phyloP scores from a whole-genome alignment of 306 rosid species.

The Vigna unguiculata region DNA sequence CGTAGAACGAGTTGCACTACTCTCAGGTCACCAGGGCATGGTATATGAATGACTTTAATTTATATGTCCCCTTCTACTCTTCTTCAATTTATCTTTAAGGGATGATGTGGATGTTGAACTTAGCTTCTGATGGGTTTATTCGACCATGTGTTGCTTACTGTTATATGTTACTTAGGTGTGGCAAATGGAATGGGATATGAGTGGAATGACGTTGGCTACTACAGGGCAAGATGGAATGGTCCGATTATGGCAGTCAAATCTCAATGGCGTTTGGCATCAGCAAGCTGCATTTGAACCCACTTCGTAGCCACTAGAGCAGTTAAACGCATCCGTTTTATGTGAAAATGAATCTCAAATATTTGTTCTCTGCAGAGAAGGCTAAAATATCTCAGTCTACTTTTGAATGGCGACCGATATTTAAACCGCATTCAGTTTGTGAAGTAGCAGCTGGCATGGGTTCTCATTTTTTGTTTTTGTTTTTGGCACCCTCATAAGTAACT shows the following conservation, averaged over 20 bases:
- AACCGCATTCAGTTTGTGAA: constrained; percentile 9
- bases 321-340: not conserved
- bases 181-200: constrained; percentile 98
- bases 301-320: constrained; percentile 50
- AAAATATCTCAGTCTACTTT: not conserved
- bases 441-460: constrained; percentile 27
- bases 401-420: constrained; percentile 8
- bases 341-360: constrained; percentile 11
- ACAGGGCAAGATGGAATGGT: constrained; percentile 81
- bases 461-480: not conserved
- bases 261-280: constrained; percentile 90
- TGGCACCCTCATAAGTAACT: not conserved
- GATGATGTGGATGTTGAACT: constrained; percentile 38
- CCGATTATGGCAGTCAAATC: constrained; percentile 87
- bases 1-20: constrained; percentile 68
- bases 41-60: constrained; percentile 49
- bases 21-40: constrained; percentile 78
- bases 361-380: constrained; percentile 2
- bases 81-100: constrained; percentile 19
- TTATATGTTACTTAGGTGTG: constrained; percentile 66
- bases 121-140: constrained; percentile 16
- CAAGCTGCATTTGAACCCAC: constrained; percentile 82
- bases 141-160: constrained; percentile 10
- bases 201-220: constrained; percentile 97
- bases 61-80: constrained; percentile 14